phyloP scores from a whole-genome alignment of 2,329 filamentous ascomycete species.

The Teratosphaeria viscida region DNA sequence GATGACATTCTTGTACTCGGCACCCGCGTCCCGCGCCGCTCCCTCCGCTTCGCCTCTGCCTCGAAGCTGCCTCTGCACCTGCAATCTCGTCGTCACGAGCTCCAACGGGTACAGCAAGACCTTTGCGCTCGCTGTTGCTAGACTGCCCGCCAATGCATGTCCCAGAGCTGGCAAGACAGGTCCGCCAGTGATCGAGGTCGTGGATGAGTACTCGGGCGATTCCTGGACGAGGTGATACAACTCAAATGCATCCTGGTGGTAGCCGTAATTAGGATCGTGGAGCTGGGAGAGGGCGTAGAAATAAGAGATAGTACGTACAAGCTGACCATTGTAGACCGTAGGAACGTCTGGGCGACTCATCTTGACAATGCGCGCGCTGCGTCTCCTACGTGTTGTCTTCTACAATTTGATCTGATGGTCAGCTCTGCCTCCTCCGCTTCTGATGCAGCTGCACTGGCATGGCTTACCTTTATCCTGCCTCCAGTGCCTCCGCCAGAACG shows the following conservation, averaged over 20 bases:
- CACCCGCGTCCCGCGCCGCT: slow-evolving; percentile 24
- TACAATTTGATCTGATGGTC: background rate
- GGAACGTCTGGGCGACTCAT: slow-evolving; percentile 1
- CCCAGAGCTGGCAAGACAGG: slow-evolving; percentile 61
- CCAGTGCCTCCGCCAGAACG: background rate
- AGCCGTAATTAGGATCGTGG: slow-evolving; percentile 11
- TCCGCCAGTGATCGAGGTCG: slow-evolving; percentile 7
- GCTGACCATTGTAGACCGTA: slow-evolving; percentile 14
- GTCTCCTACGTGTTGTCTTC: background rate
- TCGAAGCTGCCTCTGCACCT: slow-evolving; percentile 58
- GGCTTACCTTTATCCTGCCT: background rate
- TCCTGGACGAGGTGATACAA: slow-evolving; percentile 21
- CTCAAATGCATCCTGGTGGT: slow-evolving; percentile 19
- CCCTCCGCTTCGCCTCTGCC: slow-evolving; percentile 24
- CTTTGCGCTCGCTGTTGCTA: slow-evolving; percentile 70
- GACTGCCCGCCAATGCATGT: slow-evolving; percentile 70
- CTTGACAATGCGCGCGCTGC: background rate
- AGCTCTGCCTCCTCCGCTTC: background rate
- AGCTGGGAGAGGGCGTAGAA: slow-evolving; percentile 9
- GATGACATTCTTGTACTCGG: slow-evolving; percentile 52
- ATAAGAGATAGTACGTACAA: slow-evolving; percentile 11
- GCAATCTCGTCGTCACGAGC: slow-evolving; percentile 69
- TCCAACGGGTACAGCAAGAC: slow-evolving; percentile 71
- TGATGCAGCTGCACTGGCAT: background rate
- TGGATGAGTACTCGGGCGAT: slow-evolving; percentile 1